Base-by-base conservation (phyloP, 2,329 filamentous ascomycete genomes). In the Colletotrichum karsti region DNA sequence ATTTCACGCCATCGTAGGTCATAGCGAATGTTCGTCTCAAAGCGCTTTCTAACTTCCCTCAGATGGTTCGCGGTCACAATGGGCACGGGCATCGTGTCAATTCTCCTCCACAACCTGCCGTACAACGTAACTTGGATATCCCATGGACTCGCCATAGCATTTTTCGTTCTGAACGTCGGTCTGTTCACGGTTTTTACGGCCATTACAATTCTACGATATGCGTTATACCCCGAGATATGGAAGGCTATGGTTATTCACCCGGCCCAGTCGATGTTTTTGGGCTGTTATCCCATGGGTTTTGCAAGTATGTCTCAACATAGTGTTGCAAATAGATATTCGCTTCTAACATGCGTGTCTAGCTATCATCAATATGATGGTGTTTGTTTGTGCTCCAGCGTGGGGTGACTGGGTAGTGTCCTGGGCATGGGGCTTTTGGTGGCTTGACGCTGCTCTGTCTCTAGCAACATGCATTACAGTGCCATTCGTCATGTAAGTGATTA, bases 71-170 rank as follows among this genome's bases (percentile, higher is more conserved):
- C 85, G 3, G 83, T 86, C 33, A 88, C 83, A 46, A 90, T 93
- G 90, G 91, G 91, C 28, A 93, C 90, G 0, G 91, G 90, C 20
- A 88, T 93, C 41, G 87, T 91, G 8, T 87, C 88, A 2, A 85
- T 92, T 41, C 80, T 93, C 20, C 82, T 93, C 18, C 82, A 87
- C 70, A 84, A 86, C 18, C 82, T 92, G 10, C 90, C 90, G 0
- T 92, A 89, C 76, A 84, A 90, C 69, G 82, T 83, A 2, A 63
- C 71, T 8, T 90, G 87, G 83, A 80, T 91, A 20, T 87, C 88
- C 1, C 53, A 70, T 13, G 67, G 67, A 10, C 37, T 70, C 13
- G 50, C 67, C 26, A 85, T 89, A 53, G 73, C 84, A 55, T 86
- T 92, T 74, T 92, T 92, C 73, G 77, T 78, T 4, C 79, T 91